phyloP scores from a whole-genome alignment of 805 yeast species.

The Lipomyces yamadae region DNA sequence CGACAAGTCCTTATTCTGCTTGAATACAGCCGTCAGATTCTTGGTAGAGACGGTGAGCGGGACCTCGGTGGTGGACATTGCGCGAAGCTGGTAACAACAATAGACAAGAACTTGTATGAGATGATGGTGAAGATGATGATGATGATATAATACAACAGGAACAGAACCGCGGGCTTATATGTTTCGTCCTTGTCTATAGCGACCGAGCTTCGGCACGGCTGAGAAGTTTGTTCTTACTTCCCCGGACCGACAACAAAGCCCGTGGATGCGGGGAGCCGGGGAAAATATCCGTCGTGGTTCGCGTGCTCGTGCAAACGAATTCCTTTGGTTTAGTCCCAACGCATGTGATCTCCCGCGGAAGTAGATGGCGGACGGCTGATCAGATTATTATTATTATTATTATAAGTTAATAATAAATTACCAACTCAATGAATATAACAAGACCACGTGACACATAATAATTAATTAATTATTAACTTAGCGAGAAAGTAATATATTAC shows the following conservation, averaged over 20 bases:
- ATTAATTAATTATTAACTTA: no score
- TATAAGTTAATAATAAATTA: no score
- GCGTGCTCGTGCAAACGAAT: background rate
- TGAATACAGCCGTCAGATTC: conserved; percentile 21
- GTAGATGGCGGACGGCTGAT: background rate
- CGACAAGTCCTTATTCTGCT: conserved; percentile 32
- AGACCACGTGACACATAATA: no score
- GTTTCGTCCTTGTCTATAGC: background rate
- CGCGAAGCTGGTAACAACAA: background rate
- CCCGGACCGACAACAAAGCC: background rate
- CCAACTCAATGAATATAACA: no score
- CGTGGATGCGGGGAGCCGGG: background rate
- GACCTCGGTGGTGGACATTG: conserved; percentile 20
- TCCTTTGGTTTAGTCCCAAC: background rate
- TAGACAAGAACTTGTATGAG: background rate
- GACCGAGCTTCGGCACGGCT: background rate
- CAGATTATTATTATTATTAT: background rate
- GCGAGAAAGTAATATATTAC: no score
- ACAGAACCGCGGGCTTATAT: background rate
- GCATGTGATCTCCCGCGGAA: background rate
- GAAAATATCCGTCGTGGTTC: background rate
- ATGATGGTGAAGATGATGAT: no score
- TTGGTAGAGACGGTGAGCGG: conserved; percentile 27
- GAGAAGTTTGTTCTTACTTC: background rate
- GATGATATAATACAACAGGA: background rate